Conservation (phyloP, 179 eudicot genomes). For the Patellifolia procumbens region DNA sequence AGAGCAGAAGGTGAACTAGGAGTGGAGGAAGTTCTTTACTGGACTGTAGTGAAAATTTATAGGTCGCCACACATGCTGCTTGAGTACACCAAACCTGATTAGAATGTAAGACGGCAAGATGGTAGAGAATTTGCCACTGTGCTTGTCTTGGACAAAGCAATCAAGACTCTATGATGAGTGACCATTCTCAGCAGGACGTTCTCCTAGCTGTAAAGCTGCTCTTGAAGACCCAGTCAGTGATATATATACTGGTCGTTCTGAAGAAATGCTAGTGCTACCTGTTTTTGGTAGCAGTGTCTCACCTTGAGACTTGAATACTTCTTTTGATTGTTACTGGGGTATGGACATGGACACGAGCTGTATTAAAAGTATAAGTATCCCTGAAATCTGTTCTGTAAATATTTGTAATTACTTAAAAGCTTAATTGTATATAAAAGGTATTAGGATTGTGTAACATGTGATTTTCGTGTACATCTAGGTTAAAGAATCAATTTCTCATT, state of each 20-base stretch:
- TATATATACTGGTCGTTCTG: background rate
- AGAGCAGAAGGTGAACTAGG: conserved; percentile 97
- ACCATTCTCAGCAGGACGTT: background rate
- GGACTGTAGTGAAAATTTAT: conserved; percentile 91
- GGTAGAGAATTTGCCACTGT: background rate
- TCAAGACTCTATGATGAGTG: background rate
- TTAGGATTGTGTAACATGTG: conserved; percentile 23
- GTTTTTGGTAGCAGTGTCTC: background rate
- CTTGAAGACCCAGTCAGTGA: background rate
- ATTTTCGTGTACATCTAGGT: background rate
- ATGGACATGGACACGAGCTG: background rate
- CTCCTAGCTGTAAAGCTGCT: background rate
- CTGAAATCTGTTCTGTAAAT: conserved; percentile 6
- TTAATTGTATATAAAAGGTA: conserved; percentile 21
- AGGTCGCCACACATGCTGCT: conserved; percentile 95
- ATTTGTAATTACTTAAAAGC: conserved; percentile 3
- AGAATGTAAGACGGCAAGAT: conserved; percentile 21
- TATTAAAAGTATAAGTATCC: background rate
- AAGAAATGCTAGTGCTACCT: background rate
- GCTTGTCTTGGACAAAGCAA: conserved; percentile 1
- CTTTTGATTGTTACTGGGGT: background rate
- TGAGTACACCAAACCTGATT: conserved; percentile 86
- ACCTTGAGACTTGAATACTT: background rate
- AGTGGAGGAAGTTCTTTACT: conserved; percentile 93
- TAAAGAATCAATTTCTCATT: background rate